Conservation (phyloP, 805 yeast species). For the Wickerhamiella qilinensis region DNA sequence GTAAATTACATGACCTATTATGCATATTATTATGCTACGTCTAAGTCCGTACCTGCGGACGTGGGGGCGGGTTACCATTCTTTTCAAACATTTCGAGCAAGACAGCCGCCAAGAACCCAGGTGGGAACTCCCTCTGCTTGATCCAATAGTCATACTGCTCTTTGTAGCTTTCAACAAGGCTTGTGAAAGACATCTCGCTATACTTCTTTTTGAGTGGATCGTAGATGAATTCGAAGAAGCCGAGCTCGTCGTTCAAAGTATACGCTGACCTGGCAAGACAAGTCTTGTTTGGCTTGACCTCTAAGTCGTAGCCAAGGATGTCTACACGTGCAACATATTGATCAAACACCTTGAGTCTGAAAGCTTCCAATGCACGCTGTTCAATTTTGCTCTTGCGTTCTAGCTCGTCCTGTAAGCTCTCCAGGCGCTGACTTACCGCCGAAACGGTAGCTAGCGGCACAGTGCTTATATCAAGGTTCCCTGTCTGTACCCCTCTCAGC, state of each 20-base stretch:
- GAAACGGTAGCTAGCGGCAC: constrained; percentile 2
- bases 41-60: neutral
- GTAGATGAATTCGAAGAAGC: constrained; percentile 2
- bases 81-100: constrained; percentile 1
- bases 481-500: neutral
- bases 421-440: neutral
- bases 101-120: constrained; percentile 4
- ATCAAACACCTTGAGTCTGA: neutral
- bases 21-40: no score
- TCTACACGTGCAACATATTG: neutral
- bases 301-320: constrained; percentile 2
- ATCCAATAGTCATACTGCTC: constrained; percentile 4
- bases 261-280: constrained; percentile 1
- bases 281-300: constrained; percentile 1
- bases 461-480: neutral
- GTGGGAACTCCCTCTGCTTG: neutral
- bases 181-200: constrained; percentile 1
- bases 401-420: neutral
- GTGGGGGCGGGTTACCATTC: neutral
- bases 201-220: constrained; percentile 2
- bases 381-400: neutral
- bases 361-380: constrained; percentile 1
- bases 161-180: neutral
- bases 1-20: no score
- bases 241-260: neutral